Base-by-base conservation (phyloP, 805 yeast species). In the Wickerhamomyces tratensis region DNA sequence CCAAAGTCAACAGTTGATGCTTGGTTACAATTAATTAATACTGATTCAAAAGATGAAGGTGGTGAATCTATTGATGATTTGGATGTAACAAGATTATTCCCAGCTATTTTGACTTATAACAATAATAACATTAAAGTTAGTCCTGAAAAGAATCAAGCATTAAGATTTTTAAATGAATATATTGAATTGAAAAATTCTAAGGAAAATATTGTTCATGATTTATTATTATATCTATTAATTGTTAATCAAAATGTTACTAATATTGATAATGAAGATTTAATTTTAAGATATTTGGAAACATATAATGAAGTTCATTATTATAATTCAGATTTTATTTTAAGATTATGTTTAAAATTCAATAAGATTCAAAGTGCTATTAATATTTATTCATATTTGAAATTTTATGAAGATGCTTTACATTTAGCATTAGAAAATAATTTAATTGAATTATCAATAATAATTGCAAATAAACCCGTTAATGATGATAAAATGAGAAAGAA, bases 341-440 rank as follows among this genome's bases (percentile, higher is more conserved):
- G 97, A 43, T 57, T 88, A 30, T 84, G 95, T 51, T 68, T 84
- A 40, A 73, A 71, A 43, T 72, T 74, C 53, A 59, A 73, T 10
- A 77, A 76, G 45, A 66, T 70, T 40, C 76, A 76, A 46, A 73
- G 89, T 2, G 88, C 95, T 1, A 77, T 87, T 9, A 71, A 74
- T 44, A 71, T 93, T n/a, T 78, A 83, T 51, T 75, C 93, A 1
- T 67, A 75, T 40, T 62, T 86, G 60, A 76, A 71, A 5, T 68
- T 84, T 38, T 85, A 72, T 54, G 95, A 87, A 46, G 88, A 85
- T 42, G 97, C 98, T 0, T 77, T 89, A 33, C 69, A 70, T 39
- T 58, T 93, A 43, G 91, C 96, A 0, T 64, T 93, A 38, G 70
- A 74, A 5, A 63, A 76, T 46, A 74, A 75, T 33, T 63, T 82